A percentile compares a stretch with the other conserved stretches of the same genome.
phyloP scores from a whole-genome alignment of 1,284 basidiomycete genomes.

The Fomitiporia mediterranea region DNA sequence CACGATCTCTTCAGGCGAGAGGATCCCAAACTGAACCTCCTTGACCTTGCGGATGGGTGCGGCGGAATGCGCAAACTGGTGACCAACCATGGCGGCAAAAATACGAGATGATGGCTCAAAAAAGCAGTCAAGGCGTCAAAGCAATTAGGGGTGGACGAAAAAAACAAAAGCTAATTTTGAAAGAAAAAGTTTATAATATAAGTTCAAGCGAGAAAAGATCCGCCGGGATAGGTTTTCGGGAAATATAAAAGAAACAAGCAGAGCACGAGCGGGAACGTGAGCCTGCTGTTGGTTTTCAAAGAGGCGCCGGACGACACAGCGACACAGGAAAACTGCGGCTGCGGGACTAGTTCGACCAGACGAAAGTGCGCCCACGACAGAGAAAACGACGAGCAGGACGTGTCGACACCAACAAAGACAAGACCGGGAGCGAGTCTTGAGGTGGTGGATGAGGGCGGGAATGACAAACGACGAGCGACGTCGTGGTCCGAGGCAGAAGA shows the following conservation, averaged over 20 bases:
- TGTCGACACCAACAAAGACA: neutral
- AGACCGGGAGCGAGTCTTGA: neutral
- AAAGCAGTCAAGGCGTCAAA: neutral
- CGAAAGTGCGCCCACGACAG: neutral
- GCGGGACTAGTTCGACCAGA: neutral
- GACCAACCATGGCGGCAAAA: constrained; percentile 61
- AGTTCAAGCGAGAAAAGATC: constrained; percentile 6
- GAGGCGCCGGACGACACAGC: constrained; percentile 3
- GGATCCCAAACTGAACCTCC: constrained; percentile 99
- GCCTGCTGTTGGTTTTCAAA: constrained; percentile 9
- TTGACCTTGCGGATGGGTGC: constrained; percentile 92
- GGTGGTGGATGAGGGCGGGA: constrained; percentile 5
- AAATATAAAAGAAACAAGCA: neutral
- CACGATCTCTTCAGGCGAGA: constrained; percentile 99
- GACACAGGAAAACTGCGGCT: constrained; percentile 9
- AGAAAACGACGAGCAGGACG: neutral
- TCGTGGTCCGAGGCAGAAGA: constrained; percentile 15
- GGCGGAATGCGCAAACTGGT: constrained; percentile 87
- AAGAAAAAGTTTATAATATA: constrained; percentile 19
- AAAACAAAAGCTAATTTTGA: neutral
- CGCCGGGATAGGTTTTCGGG: neutral
- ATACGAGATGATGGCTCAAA: constrained; percentile 4
- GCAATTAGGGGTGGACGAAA: constrained; percentile 7
- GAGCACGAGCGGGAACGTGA: neutral
- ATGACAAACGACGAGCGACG: constrained; percentile 9